phyloP scores from a whole-genome alignment of 495 filamentous ascomycete genomes.

The Aspergillus hancockii region DNA sequence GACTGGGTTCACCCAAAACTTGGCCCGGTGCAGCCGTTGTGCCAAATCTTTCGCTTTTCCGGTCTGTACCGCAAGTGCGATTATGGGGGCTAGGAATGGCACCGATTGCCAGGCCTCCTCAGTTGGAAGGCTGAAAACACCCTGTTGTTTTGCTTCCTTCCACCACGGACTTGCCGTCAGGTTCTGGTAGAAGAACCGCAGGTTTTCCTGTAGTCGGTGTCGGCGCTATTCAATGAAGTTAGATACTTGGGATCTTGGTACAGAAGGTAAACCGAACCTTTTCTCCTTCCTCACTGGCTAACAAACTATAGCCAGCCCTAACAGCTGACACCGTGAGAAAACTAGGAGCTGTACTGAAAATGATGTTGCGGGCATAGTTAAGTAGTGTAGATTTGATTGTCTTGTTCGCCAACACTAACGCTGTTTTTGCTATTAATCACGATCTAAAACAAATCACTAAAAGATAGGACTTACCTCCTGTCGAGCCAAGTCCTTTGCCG shows the following conservation, averaged over 20 bases:
- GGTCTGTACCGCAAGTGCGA: not conserved
- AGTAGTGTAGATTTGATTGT: constrained; percentile 25
- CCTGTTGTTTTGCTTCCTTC: constrained; percentile 1
- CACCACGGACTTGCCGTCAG: constrained; percentile 9
- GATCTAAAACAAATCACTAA: not conserved
- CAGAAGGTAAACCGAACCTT: constrained; percentile 3
- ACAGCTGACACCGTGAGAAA: constrained; percentile 37
- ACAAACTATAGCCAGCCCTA: constrained; percentile 30
- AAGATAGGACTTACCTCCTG: constrained; percentile 53
- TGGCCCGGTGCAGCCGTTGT: not conserved
- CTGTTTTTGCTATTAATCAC: not conserved
- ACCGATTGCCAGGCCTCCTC: constrained; percentile 6
- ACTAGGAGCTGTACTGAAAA: constrained; percentile 35
- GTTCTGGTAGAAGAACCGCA: constrained; percentile 9
- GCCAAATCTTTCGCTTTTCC: constrained; percentile 1
- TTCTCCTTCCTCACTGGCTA: constrained; percentile 18
- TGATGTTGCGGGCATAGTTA: constrained; percentile 36
- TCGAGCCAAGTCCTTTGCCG: constrained; percentile 64
- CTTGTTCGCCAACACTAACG: constrained; percentile 24
- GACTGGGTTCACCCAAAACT: constrained; percentile 12
- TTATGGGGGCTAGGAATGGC: constrained; percentile 7
- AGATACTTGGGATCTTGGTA: not conserved
- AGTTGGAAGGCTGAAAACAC: constrained; percentile 8
- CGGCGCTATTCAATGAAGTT: constrained; percentile 4
- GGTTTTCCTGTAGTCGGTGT: constrained; percentile 11